Conservation (phyloP, 192 early-diverging fungal genomes). For the Backusella liffmaniae region DNA sequence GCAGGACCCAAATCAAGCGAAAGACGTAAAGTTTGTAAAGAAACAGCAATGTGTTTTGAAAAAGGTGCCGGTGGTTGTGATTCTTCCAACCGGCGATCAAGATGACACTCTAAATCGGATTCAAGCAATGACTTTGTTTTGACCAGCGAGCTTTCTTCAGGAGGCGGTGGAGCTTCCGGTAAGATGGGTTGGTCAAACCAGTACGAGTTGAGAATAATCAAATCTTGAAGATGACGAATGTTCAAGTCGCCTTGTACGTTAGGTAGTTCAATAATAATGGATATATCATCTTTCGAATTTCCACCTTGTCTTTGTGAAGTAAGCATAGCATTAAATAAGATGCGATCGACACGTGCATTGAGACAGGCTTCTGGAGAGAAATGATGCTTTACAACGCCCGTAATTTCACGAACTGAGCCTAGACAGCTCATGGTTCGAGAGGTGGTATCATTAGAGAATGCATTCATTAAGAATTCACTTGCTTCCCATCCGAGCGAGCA, state of each 20-base stretch:
- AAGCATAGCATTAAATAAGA: constrained; percentile 60
- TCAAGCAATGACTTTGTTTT: not conserved
- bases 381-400: constrained; percentile 62
- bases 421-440: constrained; percentile 51
- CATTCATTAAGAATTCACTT: constrained; percentile 62
- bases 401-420: constrained; percentile 56
- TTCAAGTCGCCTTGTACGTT: constrained; percentile 56
- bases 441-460: constrained; percentile 35
- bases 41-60: constrained; percentile 42
- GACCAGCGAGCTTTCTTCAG: not conserved
- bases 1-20: constrained; percentile 63
- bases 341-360: constrained; percentile 54
- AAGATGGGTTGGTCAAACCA: constrained; percentile 61
- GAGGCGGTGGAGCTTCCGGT: constrained; percentile 13
- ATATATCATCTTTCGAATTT: constrained; percentile 50
- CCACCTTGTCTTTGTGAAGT: constrained; percentile 45
- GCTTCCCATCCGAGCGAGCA: constrained; percentile 67
- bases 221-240: constrained; percentile 71
- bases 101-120: not conserved
- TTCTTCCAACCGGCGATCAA: not conserved
- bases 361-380: constrained; percentile 80
- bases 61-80: constrained; percentile 38
- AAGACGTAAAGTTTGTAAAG: constrained; percentile 44
- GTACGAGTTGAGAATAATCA: constrained; percentile 63
- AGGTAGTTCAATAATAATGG: constrained; percentile 59